A percentile compares a stretch with the other conserved stretches of the same genome.
Conservation (phyloP, 805 yeast genomes). For the Saccharomycopsis fermentans region DNA sequence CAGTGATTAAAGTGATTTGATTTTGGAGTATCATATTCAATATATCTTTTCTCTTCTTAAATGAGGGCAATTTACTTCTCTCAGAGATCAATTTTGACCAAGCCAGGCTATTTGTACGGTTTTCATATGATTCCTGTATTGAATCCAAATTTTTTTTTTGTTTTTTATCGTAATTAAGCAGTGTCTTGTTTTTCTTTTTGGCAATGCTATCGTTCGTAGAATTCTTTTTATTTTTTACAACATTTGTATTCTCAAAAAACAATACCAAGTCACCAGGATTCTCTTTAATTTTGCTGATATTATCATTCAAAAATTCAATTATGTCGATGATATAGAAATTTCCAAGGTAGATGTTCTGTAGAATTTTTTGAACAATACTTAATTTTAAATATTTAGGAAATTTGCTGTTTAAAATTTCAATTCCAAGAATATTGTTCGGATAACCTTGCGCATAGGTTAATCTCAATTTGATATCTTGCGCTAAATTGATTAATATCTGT, state of each 20-base stretch:
- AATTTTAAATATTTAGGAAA: slow-evolving; percentile 63
- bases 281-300: slow-evolving; percentile 45
- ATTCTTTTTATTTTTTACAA: slow-evolving; percentile 14
- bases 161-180: neutral
- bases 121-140: slow-evolving; percentile 28
- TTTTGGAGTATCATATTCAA: slow-evolving; percentile 45
- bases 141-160: slow-evolving; percentile 23
- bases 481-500: neutral
- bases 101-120: slow-evolving; percentile 25
- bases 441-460: slow-evolving; percentile 43
- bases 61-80: slow-evolving; percentile 71
- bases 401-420: slow-evolving; percentile 34
- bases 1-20: slow-evolving; percentile 72
- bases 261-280: slow-evolving; percentile 60
- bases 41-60: slow-evolving; percentile 53
- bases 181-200: slow-evolving; percentile 1
- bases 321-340: slow-evolving; percentile 58
- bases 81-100: slow-evolving; percentile 32
- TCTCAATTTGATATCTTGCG: slow-evolving; percentile 26
- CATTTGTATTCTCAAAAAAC: neutral
- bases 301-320: slow-evolving; percentile 70
- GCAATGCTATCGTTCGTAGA: neutral
- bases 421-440: slow-evolving; percentile 63
- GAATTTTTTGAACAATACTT: slow-evolving; percentile 40
- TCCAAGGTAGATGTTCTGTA: slow-evolving; percentile 45